Evolutionary conservation across 2,329 filamentous ascomycete species (phyloP), one percentile per base, ranked within the genome.

Genomic region (Fusarium chaquense): DNA sequence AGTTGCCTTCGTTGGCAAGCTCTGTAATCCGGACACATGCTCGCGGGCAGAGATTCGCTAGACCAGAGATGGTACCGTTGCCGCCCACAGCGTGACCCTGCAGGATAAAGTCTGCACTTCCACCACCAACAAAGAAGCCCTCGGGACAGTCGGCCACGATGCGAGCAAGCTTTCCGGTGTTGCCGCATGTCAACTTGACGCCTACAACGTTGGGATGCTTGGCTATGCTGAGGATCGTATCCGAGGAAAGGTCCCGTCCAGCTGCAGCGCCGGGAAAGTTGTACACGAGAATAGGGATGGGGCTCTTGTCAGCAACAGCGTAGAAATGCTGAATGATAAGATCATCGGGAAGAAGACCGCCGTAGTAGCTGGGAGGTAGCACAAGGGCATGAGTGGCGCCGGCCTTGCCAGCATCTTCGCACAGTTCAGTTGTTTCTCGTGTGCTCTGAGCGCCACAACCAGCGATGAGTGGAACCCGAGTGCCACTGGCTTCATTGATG

Each of bases 351-450:
- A 93, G 89, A n/a, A 92, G 82, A 2, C 86, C 76, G 50, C 90
- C 87, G 80, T 94, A 95, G 82, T 95, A 96, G 49, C 88, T 89
- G 1, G 93, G 93, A 18, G 93, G 91, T 16, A 95, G 84, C 1
- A 95, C 87, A 51, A 96, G 85, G 5, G 91, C 91, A 69, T 91
- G 93, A 76, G 94, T 91, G 67, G 90, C 92, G 54, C 93, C 93
- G 22, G 89, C 85, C 41, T 87, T 84, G 72, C 87, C 87, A 11
- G 92, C 91, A 72, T 94, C 91, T 56, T 84, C 81, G 80, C 91
- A 94, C 47, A 91, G 83, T 70, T 89, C 84, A 59, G 94, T 87
- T 16, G 90, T 90, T 80, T 94, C 92, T 60, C 90, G 87, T 12
- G 90, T 93, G 57, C 91, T 93, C 74, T 93, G 90, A 45, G 88